Evolutionary conservation across 306 rosid species (phyloP), one percentile per base, ranked within the genome.

Genomic region (Quercus parvula): DNA sequence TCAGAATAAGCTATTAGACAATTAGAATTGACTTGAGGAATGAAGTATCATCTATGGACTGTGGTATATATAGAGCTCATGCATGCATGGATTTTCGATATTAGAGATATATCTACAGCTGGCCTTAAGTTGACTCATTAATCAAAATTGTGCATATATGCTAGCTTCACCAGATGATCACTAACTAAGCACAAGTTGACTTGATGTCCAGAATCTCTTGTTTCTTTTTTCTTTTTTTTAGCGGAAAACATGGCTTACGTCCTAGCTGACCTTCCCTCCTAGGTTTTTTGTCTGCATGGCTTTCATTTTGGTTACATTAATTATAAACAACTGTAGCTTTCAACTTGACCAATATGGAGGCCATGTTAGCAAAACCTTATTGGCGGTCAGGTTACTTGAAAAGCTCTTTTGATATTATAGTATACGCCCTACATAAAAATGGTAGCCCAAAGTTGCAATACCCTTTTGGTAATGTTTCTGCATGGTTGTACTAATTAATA

Each of bases 51-150:
- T 18, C 8, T 3, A 13, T 49, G 17, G 54, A 49, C 17, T 49
- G 11, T 22, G 56, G 70, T 24, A 83, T 91, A 86, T 82, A 82
- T 41, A 8, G 78, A 73, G 84, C 56, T 56, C 75, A 70, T 59
- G 79, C 33, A 33, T 68, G 38, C 46, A 7, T 2, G 11, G 79
- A 28, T 30, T 41, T 7, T 41, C 11, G 46, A 41, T 41, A 0
- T 41, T 41, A 63, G 58, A 55, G 28, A 24, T 11, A 20, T 46
- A 8, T 3, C 11, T 41, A 41, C 46, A 24, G 51, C 76, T 22
- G 77, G 66, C 9, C 10, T 20, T 8, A 41, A 41, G 46, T 17
- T 30, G 86, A 62, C 51, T 28, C 41, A 27, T 52, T 49, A 51
- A 2, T 41, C 11, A 41, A 13, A 73, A 67, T 25, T 18, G 25